Evolutionary conservation across 1,139 yeast genomes (phyloP), one percentile per base, ranked within the genome.

Genomic region (Suhomyces yuchorum): DNA sequence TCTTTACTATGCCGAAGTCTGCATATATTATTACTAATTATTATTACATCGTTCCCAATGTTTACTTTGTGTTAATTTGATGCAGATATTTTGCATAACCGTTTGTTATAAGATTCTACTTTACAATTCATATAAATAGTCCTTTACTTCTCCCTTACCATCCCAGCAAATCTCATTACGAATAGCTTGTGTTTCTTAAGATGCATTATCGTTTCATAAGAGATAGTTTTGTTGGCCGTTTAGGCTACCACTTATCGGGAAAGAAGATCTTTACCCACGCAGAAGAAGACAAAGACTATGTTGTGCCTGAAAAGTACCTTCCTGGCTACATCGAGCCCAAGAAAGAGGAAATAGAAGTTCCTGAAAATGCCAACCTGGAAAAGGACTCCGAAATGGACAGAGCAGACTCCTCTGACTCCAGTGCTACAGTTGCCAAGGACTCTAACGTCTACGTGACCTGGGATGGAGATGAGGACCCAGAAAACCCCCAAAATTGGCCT

Each of bases 401-500:
- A 20, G 30, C 38, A 8, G 40, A 32, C 7, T 37, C 45, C n/a
- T 22, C 26, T 14, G 32, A 32, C 18, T 46, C 51, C 11, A 19
- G 14, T 14, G 20, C 9, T 4, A 33, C 48, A 4, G 34, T 42
- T 7, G 23, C 36, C n/a, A 33, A 35, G 15, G 51, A 46, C 33
- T 23, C 38, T 30, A 17, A 47, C 19, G 52, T 65, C 14, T 34
- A 61, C 3, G 72, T 67, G 5, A 57, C 51, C 15, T 78, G 80
- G 81, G 78, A 77, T 46, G 77, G 80, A 3, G 74, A 69, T 0
- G 71, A 76, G 48, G 87, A 82, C 56, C 82, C 83, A 0, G 83
- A 77, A 42, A 71, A 81, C 55, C 88, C 89, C 1, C 60, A 63
- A 37, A 84, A 83, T 59, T 84, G 87, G 85, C 68, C 81, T 0